phyloP scores from a whole-genome alignment of 1,284 basidiomycete species.

The Uromyces viciae-fabae region DNA sequence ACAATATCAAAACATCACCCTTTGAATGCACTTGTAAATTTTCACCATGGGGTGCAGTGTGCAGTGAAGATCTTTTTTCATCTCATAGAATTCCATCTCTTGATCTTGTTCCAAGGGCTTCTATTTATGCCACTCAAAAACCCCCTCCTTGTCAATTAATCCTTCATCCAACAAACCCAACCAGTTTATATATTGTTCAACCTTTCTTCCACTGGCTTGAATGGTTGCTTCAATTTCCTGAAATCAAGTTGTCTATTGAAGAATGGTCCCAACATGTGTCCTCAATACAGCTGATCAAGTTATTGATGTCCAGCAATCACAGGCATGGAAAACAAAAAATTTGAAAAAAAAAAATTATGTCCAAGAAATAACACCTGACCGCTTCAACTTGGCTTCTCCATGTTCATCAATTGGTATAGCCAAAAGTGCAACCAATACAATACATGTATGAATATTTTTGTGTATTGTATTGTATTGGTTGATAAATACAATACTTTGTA shows the following conservation, averaged over 20 bases:
- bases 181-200: background rate
- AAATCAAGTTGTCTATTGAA: background rate
- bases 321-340: background rate
- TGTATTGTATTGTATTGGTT: too few relatives aligned
- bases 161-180: background rate
- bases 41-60: background rate
- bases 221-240: background rate
- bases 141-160: too few relatives aligned
- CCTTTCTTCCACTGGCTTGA: background rate
- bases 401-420: conserved; percentile 19
- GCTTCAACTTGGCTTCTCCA: conserved; percentile 1
- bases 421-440: conserved; percentile 11
- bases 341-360: background rate
- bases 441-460: too few relatives aligned
- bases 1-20: background rate
- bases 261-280: background rate
- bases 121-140: too few relatives aligned
- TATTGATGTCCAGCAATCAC: background rate
- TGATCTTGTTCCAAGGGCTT: too few relatives aligned
- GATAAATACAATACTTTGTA: too few relatives aligned
- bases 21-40: background rate
- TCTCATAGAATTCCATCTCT: too few relatives aligned
- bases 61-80: background rate
- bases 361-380: background rate
- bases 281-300: background rate